Percentiles rank a stretch among this genome's conserved stretches.
Evolutionary conservation across 768 basidiomycete genomes (phyloP).

Genomic region (Kwoniella pini): DNA sequence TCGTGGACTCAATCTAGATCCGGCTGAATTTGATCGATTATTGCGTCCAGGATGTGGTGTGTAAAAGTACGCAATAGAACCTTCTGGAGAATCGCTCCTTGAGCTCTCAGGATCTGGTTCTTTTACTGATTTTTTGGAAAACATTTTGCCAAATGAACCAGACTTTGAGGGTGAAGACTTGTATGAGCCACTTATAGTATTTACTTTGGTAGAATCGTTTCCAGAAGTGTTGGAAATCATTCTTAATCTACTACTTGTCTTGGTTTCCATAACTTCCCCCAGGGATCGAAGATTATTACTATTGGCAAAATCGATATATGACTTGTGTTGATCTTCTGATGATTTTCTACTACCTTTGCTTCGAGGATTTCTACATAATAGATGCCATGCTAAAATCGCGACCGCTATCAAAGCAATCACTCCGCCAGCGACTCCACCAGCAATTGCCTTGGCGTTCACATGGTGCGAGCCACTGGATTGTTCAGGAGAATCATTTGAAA

Average conservation of each 20-base stretch:
- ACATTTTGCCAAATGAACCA: not conserved
- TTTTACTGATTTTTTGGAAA: not conserved
- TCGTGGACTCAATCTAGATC: not conserved
- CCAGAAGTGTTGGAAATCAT: not conserved
- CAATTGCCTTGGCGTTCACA: constrained; percentile 32
- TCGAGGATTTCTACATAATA: not conserved
- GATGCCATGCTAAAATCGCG: constrained; percentile 24
- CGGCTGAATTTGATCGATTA: not conserved
- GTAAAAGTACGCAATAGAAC: constrained; percentile 1
- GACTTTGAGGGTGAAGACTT: not conserved
- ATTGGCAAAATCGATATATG: constrained; percentile 3
- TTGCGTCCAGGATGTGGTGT: not conserved
- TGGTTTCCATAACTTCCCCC: not conserved
- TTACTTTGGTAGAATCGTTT: not conserved
- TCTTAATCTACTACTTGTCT: not conserved
- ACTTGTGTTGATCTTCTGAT: not conserved
- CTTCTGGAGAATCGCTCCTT: not conserved
- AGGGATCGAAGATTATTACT: not conserved
- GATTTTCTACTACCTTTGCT: not conserved
- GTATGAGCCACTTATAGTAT: not conserved
- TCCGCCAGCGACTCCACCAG: constrained; percentile 38
- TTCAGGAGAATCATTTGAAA: not conserved
- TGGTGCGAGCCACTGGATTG: constrained; percentile 4
- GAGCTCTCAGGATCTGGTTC: not conserved
- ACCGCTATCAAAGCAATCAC: constrained; percentile 37